Percentiles rank a stretch among this genome's conserved stretches.
Conservation (phyloP, 2,329 filamentous ascomycete species). For the Aspergillus calidoustus region DNA sequence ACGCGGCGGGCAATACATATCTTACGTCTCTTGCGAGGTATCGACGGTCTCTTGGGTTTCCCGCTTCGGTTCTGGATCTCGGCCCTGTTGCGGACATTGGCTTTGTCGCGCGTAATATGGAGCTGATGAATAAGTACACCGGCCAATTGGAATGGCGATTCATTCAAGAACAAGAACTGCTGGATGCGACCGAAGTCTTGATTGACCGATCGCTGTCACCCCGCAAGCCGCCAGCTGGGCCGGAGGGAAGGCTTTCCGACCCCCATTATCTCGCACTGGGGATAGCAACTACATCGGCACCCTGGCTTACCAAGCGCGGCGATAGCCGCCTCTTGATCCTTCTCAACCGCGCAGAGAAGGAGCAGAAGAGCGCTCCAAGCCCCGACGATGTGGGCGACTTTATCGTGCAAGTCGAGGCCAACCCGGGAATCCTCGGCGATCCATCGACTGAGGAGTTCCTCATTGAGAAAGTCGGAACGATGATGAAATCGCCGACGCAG, state of each 20-base stretch:
- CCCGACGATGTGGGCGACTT: slow-evolving; percentile 9
- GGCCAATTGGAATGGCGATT: not conserved
- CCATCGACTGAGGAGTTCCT: slow-evolving; percentile 10
- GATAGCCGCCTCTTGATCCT: not conserved
- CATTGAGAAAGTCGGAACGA: not conserved
- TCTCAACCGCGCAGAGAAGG: not conserved
- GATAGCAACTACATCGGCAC: not conserved
- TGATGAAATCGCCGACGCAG: not conserved
- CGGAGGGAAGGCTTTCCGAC: not conserved
- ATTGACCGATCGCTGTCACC: not conserved
- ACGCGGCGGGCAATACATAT: slow-evolving; percentile 45
- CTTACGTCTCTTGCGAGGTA: slow-evolving; percentile 37
- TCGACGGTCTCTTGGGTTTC: slow-evolving; percentile 26
- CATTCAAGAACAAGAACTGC: not conserved
- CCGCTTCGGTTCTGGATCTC: slow-evolving; percentile 26
- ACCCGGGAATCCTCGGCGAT: not conserved
- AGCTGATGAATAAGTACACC: not conserved
- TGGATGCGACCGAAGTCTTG: not conserved
- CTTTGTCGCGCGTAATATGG: not conserved
- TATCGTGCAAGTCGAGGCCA: slow-evolving; percentile 2
- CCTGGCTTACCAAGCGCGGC: not conserved
- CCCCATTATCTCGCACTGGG: not conserved
- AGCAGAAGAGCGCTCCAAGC: not conserved
- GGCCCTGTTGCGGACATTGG: slow-evolving; percentile 29
- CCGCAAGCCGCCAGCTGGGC: no score